Conservation (phyloP, 768 basidiomycete species). For the Suillus luteus region DNA sequence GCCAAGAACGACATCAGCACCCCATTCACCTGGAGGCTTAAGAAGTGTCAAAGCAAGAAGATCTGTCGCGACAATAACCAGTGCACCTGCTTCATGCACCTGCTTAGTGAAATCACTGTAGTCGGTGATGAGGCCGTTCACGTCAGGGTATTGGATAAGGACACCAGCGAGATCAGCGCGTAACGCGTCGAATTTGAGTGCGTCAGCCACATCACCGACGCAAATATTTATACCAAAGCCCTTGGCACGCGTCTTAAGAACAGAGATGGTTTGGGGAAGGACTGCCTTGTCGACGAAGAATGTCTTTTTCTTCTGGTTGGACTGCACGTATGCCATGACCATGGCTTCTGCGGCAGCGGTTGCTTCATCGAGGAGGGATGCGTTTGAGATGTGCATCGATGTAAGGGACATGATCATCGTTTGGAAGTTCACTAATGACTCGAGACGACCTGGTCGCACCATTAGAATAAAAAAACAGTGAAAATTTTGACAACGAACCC, state of each 20-base stretch:
- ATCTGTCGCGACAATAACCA: conserved; percentile 89
- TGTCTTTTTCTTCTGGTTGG: conserved; percentile 70
- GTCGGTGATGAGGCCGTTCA: conserved; percentile 81
- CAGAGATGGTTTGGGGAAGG: conserved; percentile 85
- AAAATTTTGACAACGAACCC: conserved; percentile 50
- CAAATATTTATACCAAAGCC: conserved; percentile 89
- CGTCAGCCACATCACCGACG: conserved; percentile 58
- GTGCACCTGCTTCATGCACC: conserved; percentile 74
- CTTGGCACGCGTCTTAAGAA: conserved; percentile 87
- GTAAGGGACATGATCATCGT: conserved; percentile 95
- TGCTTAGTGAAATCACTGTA: conserved; percentile 63
- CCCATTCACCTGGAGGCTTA: conserved; percentile 98
- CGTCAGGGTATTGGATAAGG: conserved; percentile 92
- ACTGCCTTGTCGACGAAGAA: conserved; percentile 88
- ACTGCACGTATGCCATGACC: conserved; percentile 85
- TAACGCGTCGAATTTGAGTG: conserved; percentile 53
- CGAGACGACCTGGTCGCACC: conserved; percentile 73
- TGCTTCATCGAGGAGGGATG: conserved; percentile 92
- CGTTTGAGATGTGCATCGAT: conserved; percentile 93
- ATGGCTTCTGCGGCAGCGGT: conserved; percentile 96
- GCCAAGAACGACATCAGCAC: conserved; percentile 93
- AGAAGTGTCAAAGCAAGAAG: conserved; percentile 90
- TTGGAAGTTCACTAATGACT: conserved; percentile 96
- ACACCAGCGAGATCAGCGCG: conserved; percentile 77
- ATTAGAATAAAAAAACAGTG: conserved; percentile 15